Base-by-base conservation (phyloP, 257 asterid genomes). In the Ehretia macrophylla region DNA sequence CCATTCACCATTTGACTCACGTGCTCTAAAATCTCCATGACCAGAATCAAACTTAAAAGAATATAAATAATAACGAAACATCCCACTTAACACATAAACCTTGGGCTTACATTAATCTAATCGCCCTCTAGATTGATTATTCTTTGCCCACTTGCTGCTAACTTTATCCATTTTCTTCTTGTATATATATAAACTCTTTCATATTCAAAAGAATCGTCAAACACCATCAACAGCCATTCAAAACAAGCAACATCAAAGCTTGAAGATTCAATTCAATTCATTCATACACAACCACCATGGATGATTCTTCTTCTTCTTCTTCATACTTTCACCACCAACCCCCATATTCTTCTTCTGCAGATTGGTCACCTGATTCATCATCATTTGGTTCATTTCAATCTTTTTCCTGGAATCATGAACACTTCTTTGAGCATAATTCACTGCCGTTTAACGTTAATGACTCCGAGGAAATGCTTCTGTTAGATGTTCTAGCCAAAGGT, bases 391-490 rank as follows among this genome's bases (percentile, higher is more conserved):
- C 67, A 21, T 52, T 22, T 52, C 46, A 55, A 1, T 66, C 77
- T 0, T 63, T 63, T 40, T 65, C 72, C 0, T 66, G 76, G 75
- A 74, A 73, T 10, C 12, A n/a, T 35, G 65, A 66, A 3, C 46
- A 62, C 52, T 47, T 17, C 54, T 76, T 47, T 64, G 21, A 65
- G 18, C 32, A 14, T n/a, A 47, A 46, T 21, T 78, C 80, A 12
- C 90, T 82, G 48, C 94, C 95, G 0, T 89, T 89, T 63, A 82
- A 90, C 67, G 42, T 76, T 1, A 78, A 83, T 20, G 94, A 81
- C 40, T 72, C 96, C 11, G 75, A 85, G 63, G 95, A 20, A 51
- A 42, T 27, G 61, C 14, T 63, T 39, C 57, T 45, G 11, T 42
- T 37, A 11, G 38, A 52, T 52, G 37, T 52, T 3, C 21, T 52